Conservation (phyloP, 2,329 filamentous ascomycete genomes). For the Cladosporium sp. region DNA sequence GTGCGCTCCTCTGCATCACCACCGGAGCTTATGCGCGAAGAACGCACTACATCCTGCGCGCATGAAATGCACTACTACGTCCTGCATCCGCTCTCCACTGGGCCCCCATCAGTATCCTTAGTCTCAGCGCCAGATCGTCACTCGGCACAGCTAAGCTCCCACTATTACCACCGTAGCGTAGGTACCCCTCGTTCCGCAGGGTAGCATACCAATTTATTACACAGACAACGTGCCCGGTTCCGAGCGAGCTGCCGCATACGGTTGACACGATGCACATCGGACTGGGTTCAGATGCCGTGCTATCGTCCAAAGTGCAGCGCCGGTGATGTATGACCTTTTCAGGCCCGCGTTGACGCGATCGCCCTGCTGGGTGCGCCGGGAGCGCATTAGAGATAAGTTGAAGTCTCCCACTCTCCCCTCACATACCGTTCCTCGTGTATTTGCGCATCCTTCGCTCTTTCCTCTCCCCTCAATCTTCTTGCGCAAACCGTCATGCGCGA, state of each 20-base stretch:
- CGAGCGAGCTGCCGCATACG: slow-evolving; percentile 7
- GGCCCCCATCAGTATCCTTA: background rate
- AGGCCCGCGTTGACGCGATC: slow-evolving; percentile 2
- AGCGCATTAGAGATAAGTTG: slow-evolving; percentile 4
- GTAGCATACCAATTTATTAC: background rate
- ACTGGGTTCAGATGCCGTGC: slow-evolving; percentile 3
- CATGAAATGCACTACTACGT: too few species aligned
- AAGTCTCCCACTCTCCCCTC: too few species aligned
- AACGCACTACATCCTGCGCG: background rate
- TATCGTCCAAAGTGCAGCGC: slow-evolving; percentile 2
- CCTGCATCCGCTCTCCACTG: background rate
- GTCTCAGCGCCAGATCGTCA: background rate
- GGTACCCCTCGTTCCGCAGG: slow-evolving; percentile 1
- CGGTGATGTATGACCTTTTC: slow-evolving; percentile 4
- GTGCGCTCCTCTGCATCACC: background rate
- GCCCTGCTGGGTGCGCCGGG: background rate
- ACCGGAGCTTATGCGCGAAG: background rate
- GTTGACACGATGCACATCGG: slow-evolving; percentile 1
- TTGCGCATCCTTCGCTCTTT: background rate
- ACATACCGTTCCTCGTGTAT: background rate
- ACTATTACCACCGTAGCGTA: background rate
- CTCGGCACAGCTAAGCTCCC: background rate
- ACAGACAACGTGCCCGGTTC: background rate
- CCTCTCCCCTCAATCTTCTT: background rate
- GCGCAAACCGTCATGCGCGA: background rate